Conservation (phyloP, 306 rosid species). For the Prunus dulcis region DNA sequence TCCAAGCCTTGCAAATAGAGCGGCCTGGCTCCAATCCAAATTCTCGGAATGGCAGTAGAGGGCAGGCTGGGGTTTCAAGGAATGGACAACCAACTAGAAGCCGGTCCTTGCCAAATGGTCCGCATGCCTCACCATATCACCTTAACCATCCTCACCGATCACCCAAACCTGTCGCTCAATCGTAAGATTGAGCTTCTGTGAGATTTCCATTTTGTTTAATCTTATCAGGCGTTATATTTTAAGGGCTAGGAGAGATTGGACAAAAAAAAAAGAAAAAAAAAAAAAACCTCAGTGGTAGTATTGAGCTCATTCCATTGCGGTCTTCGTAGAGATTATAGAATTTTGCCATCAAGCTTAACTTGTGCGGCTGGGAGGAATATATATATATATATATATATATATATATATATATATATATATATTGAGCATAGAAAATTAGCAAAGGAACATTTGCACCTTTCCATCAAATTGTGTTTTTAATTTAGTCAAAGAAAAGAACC, state of each 20-base stretch:
- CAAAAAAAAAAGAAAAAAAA: background rate
- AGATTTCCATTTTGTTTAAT: background rate
- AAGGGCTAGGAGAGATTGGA: background rate
- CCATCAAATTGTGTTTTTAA: background rate
- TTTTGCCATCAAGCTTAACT: constrained; percentile 6
- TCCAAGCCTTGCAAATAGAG: constrained; percentile 15
- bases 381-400: background rate
- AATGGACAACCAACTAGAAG: constrained; percentile 30
- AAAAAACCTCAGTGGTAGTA: background rate
- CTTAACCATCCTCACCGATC: constrained; percentile 24
- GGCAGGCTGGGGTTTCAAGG: constrained; percentile 17
- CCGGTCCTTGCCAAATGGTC: constrained; percentile 30
- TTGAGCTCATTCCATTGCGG: background rate
- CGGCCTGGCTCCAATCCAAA: constrained; percentile 21
- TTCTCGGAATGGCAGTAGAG: constrained; percentile 11
- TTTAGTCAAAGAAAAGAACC: background rate
- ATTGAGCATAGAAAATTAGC: constrained; percentile 1
- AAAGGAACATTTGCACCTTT: background rate
- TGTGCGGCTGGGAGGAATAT: background rate
- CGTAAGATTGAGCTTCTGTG: constrained; percentile 6
- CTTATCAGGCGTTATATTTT: background rate
- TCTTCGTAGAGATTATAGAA: background rate
- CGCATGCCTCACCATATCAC: constrained; percentile 27
- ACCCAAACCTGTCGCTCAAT: constrained; percentile 16
- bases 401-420: background rate